These are phyloP conservation scores for Neonothopanus nambi DNA, from an alignment of 1,284 basidiomycete genomes.

Conservation along the genomic window DNA sequence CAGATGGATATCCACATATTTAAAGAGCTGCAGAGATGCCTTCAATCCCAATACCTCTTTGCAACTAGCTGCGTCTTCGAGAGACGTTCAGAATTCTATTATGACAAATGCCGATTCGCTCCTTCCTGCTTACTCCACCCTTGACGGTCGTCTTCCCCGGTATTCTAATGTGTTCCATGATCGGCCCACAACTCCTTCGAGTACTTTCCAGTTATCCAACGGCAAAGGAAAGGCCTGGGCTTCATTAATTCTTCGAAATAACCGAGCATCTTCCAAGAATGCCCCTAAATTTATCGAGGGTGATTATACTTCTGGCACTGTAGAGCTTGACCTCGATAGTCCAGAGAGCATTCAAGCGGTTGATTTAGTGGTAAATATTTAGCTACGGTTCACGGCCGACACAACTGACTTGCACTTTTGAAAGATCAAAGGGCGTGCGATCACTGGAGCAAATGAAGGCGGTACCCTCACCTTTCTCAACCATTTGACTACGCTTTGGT, in stretches of 20 bases:
- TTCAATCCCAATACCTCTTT: no score
- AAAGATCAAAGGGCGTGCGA: conserved; percentile 7
- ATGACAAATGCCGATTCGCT: no score
- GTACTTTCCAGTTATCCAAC: not conserved
- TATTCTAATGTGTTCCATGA: not conserved
- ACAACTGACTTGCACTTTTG: not conserved
- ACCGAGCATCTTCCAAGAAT: not conserved
- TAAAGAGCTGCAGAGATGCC: no score
- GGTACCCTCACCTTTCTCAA: conserved; percentile 4
- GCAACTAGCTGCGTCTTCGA: no score
- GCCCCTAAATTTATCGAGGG: conserved; percentile 2
- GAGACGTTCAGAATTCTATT: no score
- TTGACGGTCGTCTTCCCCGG: not conserved
- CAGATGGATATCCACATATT: no score
- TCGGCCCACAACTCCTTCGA: not conserved
- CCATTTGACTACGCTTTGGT: not conserved
- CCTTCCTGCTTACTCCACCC: no score
- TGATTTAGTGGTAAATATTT: not conserved
- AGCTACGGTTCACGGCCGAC: no score
- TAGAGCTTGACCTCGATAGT: conserved; percentile 2
- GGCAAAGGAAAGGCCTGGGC: conserved; percentile 8
- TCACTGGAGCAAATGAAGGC: conserved; percentile 10
- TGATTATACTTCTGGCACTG: not conserved
- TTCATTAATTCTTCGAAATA: not conserved
- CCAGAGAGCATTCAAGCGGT: not conserved